A percentile compares a stretch with the other conserved stretches of the same genome.
phyloP scores from a whole-genome alignment of 2,329 filamentous ascomycete genomes.

The Penicillium sp. region DNA sequence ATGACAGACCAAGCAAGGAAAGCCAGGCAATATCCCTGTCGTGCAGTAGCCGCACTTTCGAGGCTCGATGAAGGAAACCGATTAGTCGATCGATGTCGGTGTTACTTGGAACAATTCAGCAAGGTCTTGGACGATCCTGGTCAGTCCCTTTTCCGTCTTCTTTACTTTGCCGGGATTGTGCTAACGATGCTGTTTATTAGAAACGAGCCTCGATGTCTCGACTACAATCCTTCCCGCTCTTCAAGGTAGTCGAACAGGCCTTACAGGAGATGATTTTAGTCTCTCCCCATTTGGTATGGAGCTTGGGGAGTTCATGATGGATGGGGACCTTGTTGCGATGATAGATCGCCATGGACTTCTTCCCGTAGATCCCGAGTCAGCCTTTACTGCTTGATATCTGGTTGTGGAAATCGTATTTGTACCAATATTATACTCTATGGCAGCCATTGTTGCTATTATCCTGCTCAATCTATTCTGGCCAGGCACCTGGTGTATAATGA shows the following conservation, averaged over 20 bases:
- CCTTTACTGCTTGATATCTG: not conserved
- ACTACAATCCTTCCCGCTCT: not conserved
- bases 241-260: not conserved
- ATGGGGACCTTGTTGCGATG: slow-evolving; percentile 27
- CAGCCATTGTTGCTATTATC: not conserved
- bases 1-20: not conserved
- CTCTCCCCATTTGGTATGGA: slow-evolving; percentile 33
- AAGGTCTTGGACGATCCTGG: slow-evolving; percentile 1
- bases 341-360: not conserved
- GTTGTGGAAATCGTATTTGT: not conserved
- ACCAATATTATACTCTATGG: not conserved
- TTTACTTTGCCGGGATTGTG: too few species aligned
- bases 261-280: not conserved
- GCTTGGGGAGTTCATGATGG: slow-evolving; percentile 39
- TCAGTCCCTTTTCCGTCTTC: not conserved
- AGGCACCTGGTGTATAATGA: too few species aligned
- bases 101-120: slow-evolving; percentile 27
- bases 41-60: slow-evolving; percentile 22
- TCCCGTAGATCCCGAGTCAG: not conserved
- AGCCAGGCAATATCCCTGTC: slow-evolving; percentile 13
- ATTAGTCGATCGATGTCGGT: slow-evolving; percentile 30
- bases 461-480: too few species aligned
- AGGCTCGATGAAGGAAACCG: slow-evolving; percentile 30
- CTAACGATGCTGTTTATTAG: not conserved
- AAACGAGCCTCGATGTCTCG: not conserved